Base-by-base conservation (phyloP, 75 land plant genomes). In the Ceratopteris richardii region DNA sequence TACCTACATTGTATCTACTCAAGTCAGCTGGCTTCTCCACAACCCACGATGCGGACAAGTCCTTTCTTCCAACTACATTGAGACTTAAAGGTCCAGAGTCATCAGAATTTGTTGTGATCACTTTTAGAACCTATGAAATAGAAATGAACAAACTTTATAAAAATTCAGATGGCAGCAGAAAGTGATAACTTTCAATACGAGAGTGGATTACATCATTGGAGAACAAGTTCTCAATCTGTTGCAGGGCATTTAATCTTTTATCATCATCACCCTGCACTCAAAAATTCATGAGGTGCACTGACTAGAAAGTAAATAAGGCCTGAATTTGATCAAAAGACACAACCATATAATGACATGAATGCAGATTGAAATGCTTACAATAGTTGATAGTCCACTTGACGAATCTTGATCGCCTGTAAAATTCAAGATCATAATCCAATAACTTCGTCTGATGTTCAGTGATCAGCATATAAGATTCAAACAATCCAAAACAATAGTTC, bases 41-140 rank as follows among this genome's bases (percentile, higher is more conserved):
- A 55, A 80, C 82, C 95, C 89, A 93, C 30, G 98, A 93, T 17
- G 85, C 78, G 28, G 95, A 75, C 54, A 80, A 64, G 58, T 76
- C 75, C 30, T 75, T 75, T 41, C 78, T 81, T 48, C 76, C 80
- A 48, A 76, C 72, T 71, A 54, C 61, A 71, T 89, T 92, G 54
- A 89, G 76, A 67, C 84, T 89, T 56, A 79, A 75, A 7, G 87
- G 83, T 48, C 78, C 90, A 23, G 76, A 42, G 21, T 83, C 85
- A 62, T 79, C 66, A 31, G 63, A 61, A 64, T 61, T 82, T 39
- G 87, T 55, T 3, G 57, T 55, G 20, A 92, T 71, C 9, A 79
- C 76, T 58, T 82, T 89, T 57, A 92, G 66, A 40, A 92, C 85
- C 98, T 93, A 44, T 24, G 19, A 43, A 29, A 56, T 9, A 46